Conservation (phyloP, 352 stramenopile genomes). For the Hyaloperonospora brassicae region DNA sequence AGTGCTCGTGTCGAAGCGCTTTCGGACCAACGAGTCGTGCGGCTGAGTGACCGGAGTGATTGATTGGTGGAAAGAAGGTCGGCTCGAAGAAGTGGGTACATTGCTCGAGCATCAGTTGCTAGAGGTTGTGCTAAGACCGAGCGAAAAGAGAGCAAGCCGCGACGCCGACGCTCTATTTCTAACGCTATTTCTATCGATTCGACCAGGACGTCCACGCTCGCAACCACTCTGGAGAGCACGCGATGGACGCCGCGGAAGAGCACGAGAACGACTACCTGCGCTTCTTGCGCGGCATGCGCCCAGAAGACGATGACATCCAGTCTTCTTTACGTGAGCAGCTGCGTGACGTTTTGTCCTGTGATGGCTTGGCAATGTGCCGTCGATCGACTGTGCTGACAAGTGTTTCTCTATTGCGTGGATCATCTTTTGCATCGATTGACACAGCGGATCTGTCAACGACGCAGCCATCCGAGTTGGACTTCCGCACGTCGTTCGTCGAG, state of each 20-base stretch:
- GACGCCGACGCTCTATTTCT: neutral
- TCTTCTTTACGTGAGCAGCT: slow-evolving; percentile 30
- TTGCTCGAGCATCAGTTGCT: too few relatives aligned
- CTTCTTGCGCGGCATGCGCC: slow-evolving; percentile 60
- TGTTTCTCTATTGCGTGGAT: neutral
- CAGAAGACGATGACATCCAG: slow-evolving; percentile 44
- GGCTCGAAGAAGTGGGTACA: too few relatives aligned
- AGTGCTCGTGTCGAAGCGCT: neutral
- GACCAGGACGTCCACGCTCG: too few relatives aligned
- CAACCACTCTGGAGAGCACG: neutral
- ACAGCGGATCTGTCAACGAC: slow-evolving; percentile 46
- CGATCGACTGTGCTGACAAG: neutral
- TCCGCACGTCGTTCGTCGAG: slow-evolving; percentile 58
- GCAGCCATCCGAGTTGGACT: slow-evolving; percentile 62
- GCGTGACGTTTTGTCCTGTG: neutral
- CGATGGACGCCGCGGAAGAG: slow-evolving; percentile 33
- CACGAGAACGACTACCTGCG: slow-evolving; percentile 71
- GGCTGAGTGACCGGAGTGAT: too few relatives aligned
- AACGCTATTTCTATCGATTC: neutral
- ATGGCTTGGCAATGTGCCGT: neutral
- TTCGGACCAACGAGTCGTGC: too few relatives aligned
- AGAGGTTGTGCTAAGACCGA: too few relatives aligned
- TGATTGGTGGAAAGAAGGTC: neutral
- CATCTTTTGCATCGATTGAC: too few relatives aligned
- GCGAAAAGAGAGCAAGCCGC: too few relatives aligned